Conservation (phyloP, 1,284 basidiomycete genomes). For the Heliocybe sulcata region DNA sequence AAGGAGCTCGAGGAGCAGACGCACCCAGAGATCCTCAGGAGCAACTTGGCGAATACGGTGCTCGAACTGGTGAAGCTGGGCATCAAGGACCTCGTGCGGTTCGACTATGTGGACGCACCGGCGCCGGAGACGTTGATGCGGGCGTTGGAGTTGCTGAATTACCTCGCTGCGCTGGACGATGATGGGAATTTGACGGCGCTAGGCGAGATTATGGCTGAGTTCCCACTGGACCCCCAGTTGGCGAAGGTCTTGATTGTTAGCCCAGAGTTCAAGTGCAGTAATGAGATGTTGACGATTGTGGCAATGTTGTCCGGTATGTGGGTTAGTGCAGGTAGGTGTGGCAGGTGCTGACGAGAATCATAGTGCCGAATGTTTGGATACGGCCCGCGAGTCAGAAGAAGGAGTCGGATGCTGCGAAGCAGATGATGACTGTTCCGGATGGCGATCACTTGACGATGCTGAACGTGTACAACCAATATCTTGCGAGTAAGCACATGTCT, state of each 20-base stretch:
- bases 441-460: constrained; percentile 94
- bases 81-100: constrained; percentile 82
- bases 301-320: constrained; percentile 88
- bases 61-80: constrained; percentile 93
- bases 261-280: constrained; percentile 93
- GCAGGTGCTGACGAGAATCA: background rate
- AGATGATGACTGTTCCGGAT: constrained; percentile 84
- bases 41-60: constrained; percentile 91
- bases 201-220: constrained; percentile 94
- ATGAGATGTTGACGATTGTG: constrained; percentile 92
- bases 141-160: constrained; percentile 92
- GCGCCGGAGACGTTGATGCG: constrained; percentile 99
- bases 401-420: constrained; percentile 92
- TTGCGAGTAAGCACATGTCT: constrained; percentile 50
- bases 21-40: constrained; percentile 91
- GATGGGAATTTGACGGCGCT: constrained; percentile 88
- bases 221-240: constrained; percentile 96
- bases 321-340: background rate
- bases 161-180: constrained; percentile 89
- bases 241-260: constrained; percentile 94
- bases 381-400: constrained; percentile 84
- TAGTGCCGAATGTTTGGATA: constrained; percentile 92
- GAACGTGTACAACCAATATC: constrained; percentile 95
- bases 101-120: constrained; percentile 95
- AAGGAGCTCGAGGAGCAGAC: constrained; percentile 93